Evolutionary conservation across 2,329 filamentous ascomycete species (phyloP), one percentile per base, ranked within the genome.

Genomic region (Coccinonectria pachysandricola): DNA sequence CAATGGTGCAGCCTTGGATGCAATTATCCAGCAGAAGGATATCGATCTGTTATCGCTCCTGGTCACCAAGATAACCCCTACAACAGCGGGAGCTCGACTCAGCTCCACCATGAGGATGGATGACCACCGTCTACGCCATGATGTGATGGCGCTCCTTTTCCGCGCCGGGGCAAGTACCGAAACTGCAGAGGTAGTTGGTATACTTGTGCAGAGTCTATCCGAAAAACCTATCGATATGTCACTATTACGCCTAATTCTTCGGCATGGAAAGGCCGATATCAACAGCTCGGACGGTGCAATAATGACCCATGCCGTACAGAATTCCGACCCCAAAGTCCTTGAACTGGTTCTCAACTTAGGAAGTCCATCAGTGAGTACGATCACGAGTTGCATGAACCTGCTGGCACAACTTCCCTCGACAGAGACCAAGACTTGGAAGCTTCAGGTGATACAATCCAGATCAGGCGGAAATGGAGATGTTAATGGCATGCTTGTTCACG

Each of bases 221-320:
- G 52, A 58, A 22, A 59, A 53, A 14, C 62, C 64, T 0, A 53
- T 64, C 0, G 71, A 76, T 28, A 57, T 65, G 41, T 54, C 58
- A 8, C 53, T 75, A 3, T 44, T 72, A 2, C 50, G 50, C 4
- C 45, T 66, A 6, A 50, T 75, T 3, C 45, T 75, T 3, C 57
- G 65, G 14, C 54, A 63, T 14, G 69, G 69, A 0, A 57, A 58
- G 12, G 68, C 65, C 3, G 65, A 75, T 31, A 49, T 72, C 28
- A 74, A 75, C 32, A 49, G 56, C 7, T 48, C 63, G 3, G 50
- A 56, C 1, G 67, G 65, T 7, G 48, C 52, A 3, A 56, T 62
- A 9, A 46, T 70, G 8, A 50, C 40, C 30, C 46, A 49, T 53
- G 56, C 65, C 2, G 49, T 58, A 2, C 39, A 45, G 7, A 56